Conservation (phyloP, 306 rosid species). For the Chamaecrista fasciculata region DNA sequence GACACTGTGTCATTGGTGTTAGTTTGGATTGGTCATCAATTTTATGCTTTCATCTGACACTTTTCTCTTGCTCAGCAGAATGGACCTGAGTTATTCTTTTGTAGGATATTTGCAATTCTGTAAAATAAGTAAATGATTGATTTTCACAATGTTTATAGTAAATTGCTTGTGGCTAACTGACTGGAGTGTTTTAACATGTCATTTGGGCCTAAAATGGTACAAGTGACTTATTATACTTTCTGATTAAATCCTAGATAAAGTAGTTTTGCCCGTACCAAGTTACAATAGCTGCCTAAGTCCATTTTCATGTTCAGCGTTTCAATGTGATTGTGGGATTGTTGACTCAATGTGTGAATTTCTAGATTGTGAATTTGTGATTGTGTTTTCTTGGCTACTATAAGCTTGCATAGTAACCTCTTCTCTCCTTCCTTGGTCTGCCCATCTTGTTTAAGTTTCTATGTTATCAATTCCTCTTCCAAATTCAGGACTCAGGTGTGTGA, state of each 20-base stretch:
- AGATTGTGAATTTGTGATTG: no score
- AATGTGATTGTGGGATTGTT: slow-evolving; percentile 22
- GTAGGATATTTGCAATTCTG: neutral
- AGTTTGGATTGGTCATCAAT: no score
- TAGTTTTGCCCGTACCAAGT: slow-evolving; percentile 15
- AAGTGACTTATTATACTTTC: neutral
- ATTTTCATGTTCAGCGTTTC: slow-evolving; percentile 11
- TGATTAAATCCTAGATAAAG: slow-evolving; percentile 10
- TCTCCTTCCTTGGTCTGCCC: neutral
- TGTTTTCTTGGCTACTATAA: slow-evolving; percentile 25
- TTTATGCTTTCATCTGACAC: neutral
- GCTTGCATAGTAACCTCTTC: neutral
- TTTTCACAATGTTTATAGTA: neutral
- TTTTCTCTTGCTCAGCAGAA: neutral
- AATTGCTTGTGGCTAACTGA: neutral
- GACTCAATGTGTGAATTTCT: neutral
- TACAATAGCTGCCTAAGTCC: slow-evolving; percentile 14
- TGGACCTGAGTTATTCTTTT: neutral
- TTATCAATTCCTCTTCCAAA: slow-evolving; percentile 23
- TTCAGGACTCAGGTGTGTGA: slow-evolving; percentile 30
- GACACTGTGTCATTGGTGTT: neutral
- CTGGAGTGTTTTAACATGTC: neutral
- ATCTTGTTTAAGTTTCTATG: slow-evolving; percentile 12
- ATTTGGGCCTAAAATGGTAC: slow-evolving; percentile 12
- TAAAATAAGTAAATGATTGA: neutral